A percentile compares a stretch with the other conserved stretches of the same genome.
Conservation (phyloP, 371 early-diverging fungal genomes). For the Batkoa obscura region DNA sequence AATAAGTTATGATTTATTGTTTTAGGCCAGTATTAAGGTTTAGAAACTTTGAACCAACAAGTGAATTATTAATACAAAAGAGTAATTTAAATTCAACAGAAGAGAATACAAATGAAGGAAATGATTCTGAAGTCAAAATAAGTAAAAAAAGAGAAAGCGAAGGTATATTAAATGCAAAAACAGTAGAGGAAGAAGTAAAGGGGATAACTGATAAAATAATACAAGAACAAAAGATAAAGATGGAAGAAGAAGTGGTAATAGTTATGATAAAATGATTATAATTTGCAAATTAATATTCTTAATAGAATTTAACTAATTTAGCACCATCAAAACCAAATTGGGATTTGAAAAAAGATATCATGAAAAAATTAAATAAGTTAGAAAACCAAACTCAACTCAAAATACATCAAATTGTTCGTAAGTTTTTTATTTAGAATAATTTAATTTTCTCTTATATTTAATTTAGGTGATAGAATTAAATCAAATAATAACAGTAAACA, state of each 20-base stretch:
- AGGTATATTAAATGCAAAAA: slow-evolving; percentile 23
- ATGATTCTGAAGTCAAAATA: neutral
- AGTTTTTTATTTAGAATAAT: neutral
- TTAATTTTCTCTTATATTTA: too few species aligned
- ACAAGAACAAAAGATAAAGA: slow-evolving; percentile 33
- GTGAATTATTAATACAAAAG: slow-evolving; percentile 15
- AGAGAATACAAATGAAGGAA: neutral
- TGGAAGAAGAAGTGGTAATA: slow-evolving; percentile 46
- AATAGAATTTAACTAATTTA: slow-evolving; percentile 50
- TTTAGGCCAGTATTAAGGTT: slow-evolving; percentile 16
- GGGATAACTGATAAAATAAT: slow-evolving; percentile 31
- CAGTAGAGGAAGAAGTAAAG: slow-evolving; percentile 35
- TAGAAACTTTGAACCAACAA: slow-evolving; percentile 35
- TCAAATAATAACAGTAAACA: too few species aligned
- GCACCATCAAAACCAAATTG: slow-evolving; percentile 75
- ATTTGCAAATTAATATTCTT: neutral
- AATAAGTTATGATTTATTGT: too few species aligned
- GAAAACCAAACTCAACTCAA: slow-evolving; percentile 50
- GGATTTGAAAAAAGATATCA: slow-evolving; percentile 73
- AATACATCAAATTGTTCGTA: slow-evolving; percentile 55
- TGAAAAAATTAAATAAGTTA: slow-evolving; percentile 46
- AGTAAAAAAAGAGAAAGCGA: slow-evolving; percentile 3
- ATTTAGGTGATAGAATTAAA: too few species aligned
- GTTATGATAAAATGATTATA: neutral
- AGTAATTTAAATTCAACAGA: neutral